Evolutionary conservation across 176 grass and related monocot species (phyloP).

Genomic region (Puccinellia tenuiflora): DNA sequence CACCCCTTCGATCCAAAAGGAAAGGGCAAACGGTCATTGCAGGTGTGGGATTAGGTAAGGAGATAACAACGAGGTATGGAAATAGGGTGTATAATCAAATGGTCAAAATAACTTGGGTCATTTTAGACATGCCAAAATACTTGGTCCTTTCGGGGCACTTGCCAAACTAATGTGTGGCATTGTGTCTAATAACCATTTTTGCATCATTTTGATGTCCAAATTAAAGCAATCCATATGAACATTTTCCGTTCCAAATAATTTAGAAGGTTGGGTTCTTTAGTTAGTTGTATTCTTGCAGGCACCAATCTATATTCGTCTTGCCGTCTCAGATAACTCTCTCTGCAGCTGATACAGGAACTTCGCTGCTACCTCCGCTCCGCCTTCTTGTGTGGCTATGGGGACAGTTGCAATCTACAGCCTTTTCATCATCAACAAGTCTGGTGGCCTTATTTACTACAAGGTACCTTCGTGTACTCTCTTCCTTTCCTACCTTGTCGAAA

Average conservation of each 20-base stretch:
- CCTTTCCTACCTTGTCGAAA: not conserved
- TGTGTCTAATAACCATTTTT: not conserved
- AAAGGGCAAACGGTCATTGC: not conserved
- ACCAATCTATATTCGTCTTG: not conserved
- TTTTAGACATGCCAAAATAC: not conserved
- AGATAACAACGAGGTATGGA: not conserved
- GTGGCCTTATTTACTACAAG: constrained; percentile 94
- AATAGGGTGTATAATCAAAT: not conserved
- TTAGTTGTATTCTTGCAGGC: not conserved
- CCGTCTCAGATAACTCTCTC: not conserved
- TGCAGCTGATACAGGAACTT: constrained; percentile 10
- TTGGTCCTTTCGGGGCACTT: not conserved
- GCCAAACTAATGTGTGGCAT: not conserved
- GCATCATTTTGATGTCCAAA: not conserved
- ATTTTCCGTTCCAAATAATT: not conserved
- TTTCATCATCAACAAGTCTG: constrained; percentile 98
- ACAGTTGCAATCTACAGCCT: constrained; percentile 85
- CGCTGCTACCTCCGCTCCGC: not conserved
- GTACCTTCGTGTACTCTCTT: constrained; percentile 25
- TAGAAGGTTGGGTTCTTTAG: not conserved
- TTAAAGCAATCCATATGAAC: not conserved
- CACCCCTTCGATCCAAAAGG: not conserved
- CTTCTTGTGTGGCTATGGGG: constrained; percentile 9
- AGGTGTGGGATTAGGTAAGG: not conserved
- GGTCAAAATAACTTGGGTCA: not conserved